A percentile compares a stretch with the other conserved stretches of the same genome.
phyloP scores from a whole-genome alignment of 2,329 filamentous ascomycete genomes.

The Lasiodiplodia theobromae region DNA sequence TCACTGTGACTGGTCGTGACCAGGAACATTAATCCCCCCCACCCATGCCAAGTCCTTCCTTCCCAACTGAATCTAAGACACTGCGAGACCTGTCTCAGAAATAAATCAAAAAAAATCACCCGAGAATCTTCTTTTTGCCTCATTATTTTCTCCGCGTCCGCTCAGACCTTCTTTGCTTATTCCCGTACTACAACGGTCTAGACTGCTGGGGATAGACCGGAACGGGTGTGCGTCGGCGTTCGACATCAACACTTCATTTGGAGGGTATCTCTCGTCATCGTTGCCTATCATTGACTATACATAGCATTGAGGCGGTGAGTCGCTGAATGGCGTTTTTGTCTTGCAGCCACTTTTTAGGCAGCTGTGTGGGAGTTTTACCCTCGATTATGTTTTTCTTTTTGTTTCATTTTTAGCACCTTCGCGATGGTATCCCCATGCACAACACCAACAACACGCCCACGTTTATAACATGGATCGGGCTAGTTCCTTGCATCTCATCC shows the following conservation, averaged over 20 bases:
- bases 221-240: background rate
- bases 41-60: too few species aligned
- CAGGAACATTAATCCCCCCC: background rate
- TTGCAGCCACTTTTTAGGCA: too few species aligned
- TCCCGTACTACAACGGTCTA: background rate
- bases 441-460: too few species aligned
- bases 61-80: slow-evolving; percentile 1
- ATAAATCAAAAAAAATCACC: background rate
- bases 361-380: too few species aligned
- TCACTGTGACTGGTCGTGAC: background rate
- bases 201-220: background rate
- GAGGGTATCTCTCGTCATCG: background rate
- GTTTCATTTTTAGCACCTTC: background rate
- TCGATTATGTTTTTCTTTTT: background rate
- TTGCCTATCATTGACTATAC: too few species aligned
- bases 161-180: background rate
- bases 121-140: slow-evolving; percentile 1
- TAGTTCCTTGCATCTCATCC: too few species aligned
- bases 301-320: too few species aligned
- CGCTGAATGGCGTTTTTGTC: too few species aligned
- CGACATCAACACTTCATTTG: background rate
- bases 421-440: too few species aligned
- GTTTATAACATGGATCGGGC: too few species aligned
- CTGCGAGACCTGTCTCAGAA: slow-evolving; percentile 3
- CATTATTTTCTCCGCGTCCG: too few species aligned